Conservation (phyloP, 1,284 basidiomycete species). For the Trichosporon sp. region DNA sequence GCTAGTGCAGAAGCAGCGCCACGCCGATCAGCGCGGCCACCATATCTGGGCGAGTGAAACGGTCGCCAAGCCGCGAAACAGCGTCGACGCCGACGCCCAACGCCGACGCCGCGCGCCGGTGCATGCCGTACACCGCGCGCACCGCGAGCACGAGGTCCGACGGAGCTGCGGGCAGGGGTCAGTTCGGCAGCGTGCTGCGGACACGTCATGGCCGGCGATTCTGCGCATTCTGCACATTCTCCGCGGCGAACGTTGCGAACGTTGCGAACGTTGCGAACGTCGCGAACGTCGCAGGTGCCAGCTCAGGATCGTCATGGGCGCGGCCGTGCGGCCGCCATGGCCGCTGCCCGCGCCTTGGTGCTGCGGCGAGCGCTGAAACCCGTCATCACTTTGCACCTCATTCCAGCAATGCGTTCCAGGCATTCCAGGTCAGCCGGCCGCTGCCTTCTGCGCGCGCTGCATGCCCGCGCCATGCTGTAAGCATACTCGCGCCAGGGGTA, state of each 20-base stretch:
- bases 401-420: not conserved
- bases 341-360: not conserved
- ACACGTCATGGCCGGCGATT: not conserved
- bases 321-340: too few species aligned
- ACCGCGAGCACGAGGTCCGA: not conserved
- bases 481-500: not conserved
- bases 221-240: too few species aligned
- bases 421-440: not conserved
- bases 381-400: not conserved
- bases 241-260: not conserved
- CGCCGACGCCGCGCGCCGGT: not conserved
- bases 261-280: not conserved
- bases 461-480: not conserved
- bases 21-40: not conserved
- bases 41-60: not conserved
- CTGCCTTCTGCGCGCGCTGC: not conserved
- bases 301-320: not conserved
- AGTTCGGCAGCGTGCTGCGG: too few species aligned
- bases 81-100: not conserved
- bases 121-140: not conserved
- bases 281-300: too few species aligned
- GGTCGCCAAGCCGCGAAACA: not conserved
- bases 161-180: not conserved
- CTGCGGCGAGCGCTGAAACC: not conserved
- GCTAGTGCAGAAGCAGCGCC: not conserved